Base-by-base conservation (phyloP, 2,329 filamentous ascomycete genomes). In the Cyphellophora attinorum region DNA sequence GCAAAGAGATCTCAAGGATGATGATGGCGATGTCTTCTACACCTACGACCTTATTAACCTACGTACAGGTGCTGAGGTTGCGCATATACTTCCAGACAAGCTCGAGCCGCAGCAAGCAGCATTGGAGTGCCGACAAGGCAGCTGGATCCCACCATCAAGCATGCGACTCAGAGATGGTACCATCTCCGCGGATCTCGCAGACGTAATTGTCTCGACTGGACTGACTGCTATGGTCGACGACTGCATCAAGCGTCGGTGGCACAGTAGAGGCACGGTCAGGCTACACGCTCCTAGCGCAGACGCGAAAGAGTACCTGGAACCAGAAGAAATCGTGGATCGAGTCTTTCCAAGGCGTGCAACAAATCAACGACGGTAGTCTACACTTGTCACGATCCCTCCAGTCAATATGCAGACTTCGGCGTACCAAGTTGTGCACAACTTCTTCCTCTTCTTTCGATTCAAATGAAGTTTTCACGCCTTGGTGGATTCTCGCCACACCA, bases 171-270 rank as follows among this genome's bases (percentile, higher is more conserved):
- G 74, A 49, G 85, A 94, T 56, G 62, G 74, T 40, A 68, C 67
- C 11, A 69, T 91, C 40, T 68, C 91, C 46, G 39, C 38, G 41
- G 40, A 48, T 31, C 45, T 42, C 18, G 31, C 27, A 47, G 93
- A 86, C 57, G 80, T 93, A 45, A 80, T 96, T 44, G 73, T 96
- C 43, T 76, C 86, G 30, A 91, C 86, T n/a, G 89, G 89, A 15
- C 72, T 96, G 47, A 78, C 93, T 49, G 76, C 83, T 5, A 74
- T 96, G 29, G 81, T 93, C 33, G 89, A 96, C 53, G 85, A 96
- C 61, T 85, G 79, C 62, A 94, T 96, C 65, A 83, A 84, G 59
- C 71, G 76, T 41, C 76, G 74, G 38, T 91, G 85, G 75, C 76
- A 74, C 48, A 62, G 65, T 27, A 29, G 39, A 38, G 39, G 44